A percentile compares a stretch with the other conserved stretches of the same genome.
Conservation (phyloP, 495 filamentous ascomycete genomes). For the Neurospora sp. region DNA sequence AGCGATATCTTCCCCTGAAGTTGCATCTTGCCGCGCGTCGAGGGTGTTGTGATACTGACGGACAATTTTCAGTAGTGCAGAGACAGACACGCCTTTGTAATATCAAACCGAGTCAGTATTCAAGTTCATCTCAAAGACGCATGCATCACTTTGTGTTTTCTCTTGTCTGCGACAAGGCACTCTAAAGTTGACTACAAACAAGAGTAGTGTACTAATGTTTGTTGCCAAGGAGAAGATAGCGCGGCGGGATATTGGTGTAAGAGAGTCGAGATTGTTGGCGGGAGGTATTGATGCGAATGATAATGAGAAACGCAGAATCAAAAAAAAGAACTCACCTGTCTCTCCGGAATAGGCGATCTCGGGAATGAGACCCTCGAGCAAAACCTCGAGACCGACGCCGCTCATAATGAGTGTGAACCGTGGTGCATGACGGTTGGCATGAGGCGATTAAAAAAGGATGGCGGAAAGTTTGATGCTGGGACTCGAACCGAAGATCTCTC, state of each 20-base stretch:
- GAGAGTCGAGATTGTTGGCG: neutral
- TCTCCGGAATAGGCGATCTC: constrained; percentile 61
- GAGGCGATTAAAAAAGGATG: constrained; percentile 1
- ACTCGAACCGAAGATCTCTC: neutral
- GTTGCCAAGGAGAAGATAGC: neutral
- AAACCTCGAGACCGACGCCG: constrained; percentile 50
- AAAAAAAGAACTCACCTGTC: constrained; percentile 48
- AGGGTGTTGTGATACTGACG: constrained; percentile 17
- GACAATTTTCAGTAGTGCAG: constrained; percentile 18
- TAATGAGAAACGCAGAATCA: neutral
- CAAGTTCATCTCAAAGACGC: neutral
- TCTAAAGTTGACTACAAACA: neutral
- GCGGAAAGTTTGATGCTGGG: neutral
- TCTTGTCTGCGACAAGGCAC: neutral
- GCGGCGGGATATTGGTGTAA: neutral
- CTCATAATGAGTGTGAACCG: constrained; percentile 38
- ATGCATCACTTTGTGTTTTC: neutral
- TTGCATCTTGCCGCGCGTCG: constrained; percentile 2
- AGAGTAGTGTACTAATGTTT: neutral
- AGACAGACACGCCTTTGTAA: constrained; percentile 16
- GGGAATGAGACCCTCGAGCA: constrained; percentile 60
- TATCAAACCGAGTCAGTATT: constrained; percentile 5
- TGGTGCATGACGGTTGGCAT: neutral
- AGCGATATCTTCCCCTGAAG: constrained; percentile 1
- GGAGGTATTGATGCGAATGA: neutral